phyloP scores from a whole-genome alignment of 306 rosid genomes.

The Lupinus albus region DNA sequence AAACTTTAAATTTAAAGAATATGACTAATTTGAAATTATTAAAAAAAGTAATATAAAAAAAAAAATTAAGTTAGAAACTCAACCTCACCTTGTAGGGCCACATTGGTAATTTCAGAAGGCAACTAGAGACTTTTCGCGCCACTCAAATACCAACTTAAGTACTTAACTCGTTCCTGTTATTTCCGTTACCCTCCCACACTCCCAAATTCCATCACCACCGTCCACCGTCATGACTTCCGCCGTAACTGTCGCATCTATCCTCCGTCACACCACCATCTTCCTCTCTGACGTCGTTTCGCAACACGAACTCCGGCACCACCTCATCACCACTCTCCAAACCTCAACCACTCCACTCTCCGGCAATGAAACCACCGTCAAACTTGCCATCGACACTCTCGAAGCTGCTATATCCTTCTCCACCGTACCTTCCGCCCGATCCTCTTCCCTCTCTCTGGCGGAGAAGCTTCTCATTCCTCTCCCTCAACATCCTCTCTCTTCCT shows the following conservation, averaged over 20 bases:
- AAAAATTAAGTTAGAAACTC: no score
- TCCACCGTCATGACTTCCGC: background rate
- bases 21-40: no score
- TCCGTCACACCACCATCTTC: conserved; percentile 57
- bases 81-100: background rate
- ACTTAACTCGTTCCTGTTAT: conserved; percentile 16
- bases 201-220: background rate
- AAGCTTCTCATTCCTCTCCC: conserved; percentile 65
- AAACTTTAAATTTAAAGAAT: no score
- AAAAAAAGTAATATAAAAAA: no score
- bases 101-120: conserved; percentile 36
- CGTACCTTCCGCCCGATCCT: conserved; percentile 47
- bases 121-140: conserved; percentile 45
- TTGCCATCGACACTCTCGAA: conserved; percentile 63
- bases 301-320: conserved; percentile 55
- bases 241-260: conserved; percentile 48
- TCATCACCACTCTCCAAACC: conserved; percentile 48
- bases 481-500: conserved; percentile 51
- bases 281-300: conserved; percentile 48
- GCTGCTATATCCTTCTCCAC: conserved; percentile 49
- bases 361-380: conserved; percentile 46
- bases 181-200: conserved; percentile 32
- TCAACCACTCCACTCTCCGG: conserved; percentile 29
- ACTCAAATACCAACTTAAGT: conserved; percentile 32
- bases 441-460: conserved; percentile 66